A percentile compares a stretch with the other conserved stretches of the same genome.
phyloP scores from a whole-genome alignment of 2,329 filamentous ascomycete species.

The Dissoconium aciculare region DNA sequence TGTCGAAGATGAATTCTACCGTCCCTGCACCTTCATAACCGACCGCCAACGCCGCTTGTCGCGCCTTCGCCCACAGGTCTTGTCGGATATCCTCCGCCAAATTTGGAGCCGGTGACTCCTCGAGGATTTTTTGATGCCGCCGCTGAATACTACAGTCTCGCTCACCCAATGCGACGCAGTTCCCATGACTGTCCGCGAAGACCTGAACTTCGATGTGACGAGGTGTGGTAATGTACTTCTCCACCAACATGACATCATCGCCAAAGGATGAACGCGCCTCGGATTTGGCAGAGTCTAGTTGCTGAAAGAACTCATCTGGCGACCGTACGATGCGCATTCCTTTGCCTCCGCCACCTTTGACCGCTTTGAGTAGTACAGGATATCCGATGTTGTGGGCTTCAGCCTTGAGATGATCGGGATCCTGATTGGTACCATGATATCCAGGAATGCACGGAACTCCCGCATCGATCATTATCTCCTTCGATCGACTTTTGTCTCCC shows the following conservation, averaged over 20 bases:
- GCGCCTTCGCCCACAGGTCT: conserved; percentile 50
- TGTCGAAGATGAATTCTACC: conserved; percentile 56
- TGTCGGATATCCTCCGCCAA: conserved; percentile 44
- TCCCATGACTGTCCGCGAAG: conserved; percentile 51
- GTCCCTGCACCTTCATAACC: conserved; percentile 52
- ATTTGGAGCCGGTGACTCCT: conserved; percentile 51
- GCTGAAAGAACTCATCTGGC: conserved; percentile 43
- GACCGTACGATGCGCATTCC: conserved; percentile 50
- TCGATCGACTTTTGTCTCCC: conserved; percentile 84
- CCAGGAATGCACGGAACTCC: conserved; percentile 92
- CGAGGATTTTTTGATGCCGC: conserved; percentile 51
- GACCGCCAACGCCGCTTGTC: conserved; percentile 47
- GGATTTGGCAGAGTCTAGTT: conserved; percentile 48
- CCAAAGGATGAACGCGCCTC: conserved; percentile 51
- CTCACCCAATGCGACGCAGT: conserved; percentile 49
- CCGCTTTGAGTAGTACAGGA: conserved; percentile 50
- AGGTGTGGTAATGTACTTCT: conserved; percentile 53
- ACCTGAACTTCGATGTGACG: conserved; percentile 54
- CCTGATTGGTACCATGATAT: conserved; percentile 80
- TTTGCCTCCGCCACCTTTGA: conserved; percentile 53
- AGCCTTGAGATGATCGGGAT: conserved; percentile 43
- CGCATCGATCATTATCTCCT: conserved; percentile 93
- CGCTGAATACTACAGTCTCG: conserved; percentile 52
- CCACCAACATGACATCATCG: conserved; percentile 51
- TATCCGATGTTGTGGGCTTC: conserved; percentile 60